A percentile compares a stretch with the other conserved stretches of the same genome.
Conservation (phyloP, 306 rosid species). For the Cucumis sativus region DNA sequence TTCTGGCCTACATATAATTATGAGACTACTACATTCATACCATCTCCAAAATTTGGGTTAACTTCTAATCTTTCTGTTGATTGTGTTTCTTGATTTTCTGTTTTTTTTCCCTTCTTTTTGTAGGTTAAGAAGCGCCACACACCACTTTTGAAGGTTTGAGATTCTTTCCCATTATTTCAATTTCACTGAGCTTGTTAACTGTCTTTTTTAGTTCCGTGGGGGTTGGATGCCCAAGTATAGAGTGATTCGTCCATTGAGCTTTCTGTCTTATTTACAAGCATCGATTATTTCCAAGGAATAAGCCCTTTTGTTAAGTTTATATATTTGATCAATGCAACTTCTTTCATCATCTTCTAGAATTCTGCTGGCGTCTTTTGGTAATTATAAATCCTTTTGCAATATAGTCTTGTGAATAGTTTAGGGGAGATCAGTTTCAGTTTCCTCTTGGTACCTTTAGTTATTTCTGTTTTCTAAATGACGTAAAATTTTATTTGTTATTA, state of each 20-base stretch:
- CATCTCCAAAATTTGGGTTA: neutral
- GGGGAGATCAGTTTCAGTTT: neutral
- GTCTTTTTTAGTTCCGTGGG: neutral
- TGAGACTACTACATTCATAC: neutral
- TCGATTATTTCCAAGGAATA: neutral
- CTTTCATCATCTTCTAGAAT: neutral
- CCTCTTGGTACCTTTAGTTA: neutral
- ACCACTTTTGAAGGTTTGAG: constrained; percentile 76
- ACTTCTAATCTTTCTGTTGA: constrained; percentile 1
- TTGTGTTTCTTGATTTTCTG: constrained; percentile 8
- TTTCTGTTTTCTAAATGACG: neutral
- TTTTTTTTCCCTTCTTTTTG: constrained; percentile 16
- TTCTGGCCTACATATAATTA: neutral
- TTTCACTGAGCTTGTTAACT: neutral
- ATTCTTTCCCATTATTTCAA: constrained; percentile 8
- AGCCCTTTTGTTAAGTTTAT: neutral
- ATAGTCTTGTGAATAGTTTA: neutral
- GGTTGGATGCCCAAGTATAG: neutral
- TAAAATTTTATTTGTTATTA: neutral
- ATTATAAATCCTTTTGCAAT: neutral
- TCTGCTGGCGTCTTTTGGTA: neutral
- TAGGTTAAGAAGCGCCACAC: constrained; percentile 76
- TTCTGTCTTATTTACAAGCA: neutral
- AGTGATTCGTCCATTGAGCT: neutral
- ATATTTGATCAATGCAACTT: neutral